Conservation (phyloP, 2,329 filamentous ascomycete genomes). For the Huntiella decipiens region DNA sequence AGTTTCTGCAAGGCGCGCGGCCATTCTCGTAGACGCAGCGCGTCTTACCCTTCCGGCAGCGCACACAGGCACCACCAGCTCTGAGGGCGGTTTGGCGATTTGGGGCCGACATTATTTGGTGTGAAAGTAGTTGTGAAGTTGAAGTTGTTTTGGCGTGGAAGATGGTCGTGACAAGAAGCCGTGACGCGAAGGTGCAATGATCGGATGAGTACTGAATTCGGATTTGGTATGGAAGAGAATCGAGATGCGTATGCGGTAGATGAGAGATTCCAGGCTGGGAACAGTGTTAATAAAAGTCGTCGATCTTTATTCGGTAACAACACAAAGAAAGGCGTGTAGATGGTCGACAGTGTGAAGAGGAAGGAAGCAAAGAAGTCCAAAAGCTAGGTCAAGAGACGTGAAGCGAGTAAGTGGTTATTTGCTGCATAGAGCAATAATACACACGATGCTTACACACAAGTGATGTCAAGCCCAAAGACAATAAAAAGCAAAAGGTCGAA, state of each 20-base stretch:
- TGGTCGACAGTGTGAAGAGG: background rate
- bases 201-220: background rate
- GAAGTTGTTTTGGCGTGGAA: background rate
- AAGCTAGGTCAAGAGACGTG: too few species aligned
- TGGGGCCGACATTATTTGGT: conserved; percentile 23
- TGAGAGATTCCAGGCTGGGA: background rate
- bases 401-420: background rate
- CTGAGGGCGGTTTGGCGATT: conserved; percentile 40
- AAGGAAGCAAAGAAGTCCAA: background rate
- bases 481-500: background rate
- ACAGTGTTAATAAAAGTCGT: background rate
- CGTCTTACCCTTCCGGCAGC: conserved; percentile 45
- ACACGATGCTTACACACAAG: too few species aligned
- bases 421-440: background rate
- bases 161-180: background rate
- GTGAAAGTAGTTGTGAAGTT: background rate
- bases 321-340: background rate
- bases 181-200: background rate
- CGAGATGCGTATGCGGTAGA: too few species aligned
- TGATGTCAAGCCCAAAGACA: background rate
- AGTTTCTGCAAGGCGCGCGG: conserved; percentile 43
- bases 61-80: conserved; percentile 41
- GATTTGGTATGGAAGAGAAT: too few species aligned
- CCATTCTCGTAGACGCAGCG: conserved; percentile 46
- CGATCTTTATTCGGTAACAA: too few species aligned